Base-by-base conservation (phyloP, 208 protist genomes). In the Leishmania turanica region DNA sequence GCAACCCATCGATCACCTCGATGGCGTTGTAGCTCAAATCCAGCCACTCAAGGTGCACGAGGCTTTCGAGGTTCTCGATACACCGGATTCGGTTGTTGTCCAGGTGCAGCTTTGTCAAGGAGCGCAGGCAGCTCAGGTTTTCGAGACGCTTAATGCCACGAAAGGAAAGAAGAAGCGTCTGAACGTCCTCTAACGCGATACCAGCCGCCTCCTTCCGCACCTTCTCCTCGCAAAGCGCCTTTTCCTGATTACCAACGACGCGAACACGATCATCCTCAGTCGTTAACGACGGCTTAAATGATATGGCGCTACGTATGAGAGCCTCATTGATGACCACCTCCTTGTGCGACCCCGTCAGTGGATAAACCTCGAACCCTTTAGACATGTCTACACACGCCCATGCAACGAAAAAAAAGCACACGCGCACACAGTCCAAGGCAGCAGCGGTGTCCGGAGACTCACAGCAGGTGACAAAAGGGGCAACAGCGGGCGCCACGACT, bases 11-110 rank as follows among this genome's bases (percentile, higher is more conserved):
- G 31, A 99, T 99, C 51, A 89, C 84, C 42, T 87, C 88, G 71
- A 99, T 99, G 47, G 94, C 86, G 88, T 99, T 99, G 86, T 98
- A 99, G 79, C 97, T 99, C 37, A 99, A 86, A 81, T 99, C 95
- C 1, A 98, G 84, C 89, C 87, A 94, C 73, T 93, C 75, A 21
- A 99, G 88, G 53, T 93, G 85, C 13, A 89, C 89, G 24, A 99
- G 85, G 69, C 97, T 89, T 17, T 88, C 88, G 24, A 99, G 81
- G 79, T 98, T 97, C 72, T 99, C 94, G 53, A 99, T 99, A 37
- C 83, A 88, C 51, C 82, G 82, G 78, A 99, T 99, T 70, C 93
- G 88, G 82, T 99, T 99, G 88, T 99, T 99, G 84, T 99, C 98
- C 49, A 99, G 88, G 65, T 97, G 90, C 76, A 99, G 89, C 85